Base-by-base conservation (phyloP, 768 basidiomycete species). In the Collybiopsis luxurians region DNA sequence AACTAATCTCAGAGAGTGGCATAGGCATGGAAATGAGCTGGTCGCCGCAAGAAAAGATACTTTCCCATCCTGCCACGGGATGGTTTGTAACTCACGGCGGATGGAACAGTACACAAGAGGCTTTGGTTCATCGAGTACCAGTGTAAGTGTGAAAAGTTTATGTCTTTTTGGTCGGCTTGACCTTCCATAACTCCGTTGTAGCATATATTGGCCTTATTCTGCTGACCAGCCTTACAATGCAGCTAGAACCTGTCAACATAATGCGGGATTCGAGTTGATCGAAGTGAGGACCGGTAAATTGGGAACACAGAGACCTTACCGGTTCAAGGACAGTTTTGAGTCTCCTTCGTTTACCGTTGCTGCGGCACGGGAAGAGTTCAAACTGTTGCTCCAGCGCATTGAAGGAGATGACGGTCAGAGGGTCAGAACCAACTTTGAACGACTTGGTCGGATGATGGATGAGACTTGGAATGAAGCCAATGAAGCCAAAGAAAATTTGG, bases 41-140 rank as follows among this genome's bases (percentile, higher is more conserved):
- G 44, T 31, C 45, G 3, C 54, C 54, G 1, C 54, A 55, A 17
- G 54, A 55, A 17, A 26, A n/a, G n/a, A 55, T 55, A 27, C 45
- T 55, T 9, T 38, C 45, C 2, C 54, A 55, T 39, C 45, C 54
- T 36, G 54, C 45, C 4, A 55, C 54, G 1, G 54, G 54, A 17
- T 55, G 54, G 54, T 55, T 55, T n/a, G 17, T 46, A 15, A 46
- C 54, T 36, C 54, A 55, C 36, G 54, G 54, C 3, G 54, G 54
- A n/a, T 55, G 54, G 54, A 55, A 55, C 44, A 55, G 54, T 23
- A 47, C 45, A 28, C 54, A 55, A 26, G 54, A 55, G 24, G 54
- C 44, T 5, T 55, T 55, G 27, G 12, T 19, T 11, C 45, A 55
- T 47, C 43, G 34, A 26, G 45, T 55, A 9, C 54, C 54, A 1